These are phyloP conservation scores for Mycena polygramma DNA, from an alignment of 768 basidiomycete species.

Conservation along the genomic window DNA sequence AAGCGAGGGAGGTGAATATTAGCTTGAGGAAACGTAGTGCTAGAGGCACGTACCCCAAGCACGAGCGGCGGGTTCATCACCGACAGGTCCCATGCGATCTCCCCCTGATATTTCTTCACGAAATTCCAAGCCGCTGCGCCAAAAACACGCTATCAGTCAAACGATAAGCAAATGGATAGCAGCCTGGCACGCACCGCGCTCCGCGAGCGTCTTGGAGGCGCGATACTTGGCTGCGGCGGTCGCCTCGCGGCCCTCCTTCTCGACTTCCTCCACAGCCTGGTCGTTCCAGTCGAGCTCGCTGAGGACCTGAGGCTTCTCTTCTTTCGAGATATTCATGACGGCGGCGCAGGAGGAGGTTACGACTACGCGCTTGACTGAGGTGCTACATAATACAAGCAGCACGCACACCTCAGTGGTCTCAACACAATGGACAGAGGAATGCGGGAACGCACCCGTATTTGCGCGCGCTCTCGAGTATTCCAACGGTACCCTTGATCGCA, in stretches of 20 bases:
- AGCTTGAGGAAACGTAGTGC: no score
- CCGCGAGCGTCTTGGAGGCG: slow-evolving; percentile 72
- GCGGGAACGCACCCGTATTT: slow-evolving; percentile 41
- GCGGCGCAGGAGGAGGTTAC: slow-evolving; percentile 71
- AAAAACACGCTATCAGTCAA: not conserved
- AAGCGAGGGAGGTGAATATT: not conserved
- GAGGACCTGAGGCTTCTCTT: slow-evolving; percentile 43
- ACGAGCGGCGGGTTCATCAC: slow-evolving; percentile 67
- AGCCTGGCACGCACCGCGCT: slow-evolving; percentile 54
- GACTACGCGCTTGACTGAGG: slow-evolving; percentile 69
- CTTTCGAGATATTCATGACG: slow-evolving; percentile 47
- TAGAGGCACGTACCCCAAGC: slow-evolving; percentile 45
- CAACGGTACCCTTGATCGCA: slow-evolving; percentile 57
- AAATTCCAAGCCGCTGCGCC: slow-evolving; percentile 59
- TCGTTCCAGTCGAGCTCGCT: slow-evolving; percentile 74
- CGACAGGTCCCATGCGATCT: slow-evolving; percentile 65
- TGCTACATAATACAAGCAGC: no score
- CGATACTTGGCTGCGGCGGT: slow-evolving; percentile 59
- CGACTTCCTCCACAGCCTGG: slow-evolving; percentile 58
- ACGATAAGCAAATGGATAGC: not conserved
- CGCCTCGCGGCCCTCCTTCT: slow-evolving; percentile 63
- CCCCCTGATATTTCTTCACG: slow-evolving; percentile 51
- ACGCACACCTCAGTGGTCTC: no score
- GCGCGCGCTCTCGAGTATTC: slow-evolving; percentile 52
- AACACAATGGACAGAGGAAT: no score